Conservation (phyloP, 495 filamentous ascomycete genomes). For the Xylaria scruposa region DNA sequence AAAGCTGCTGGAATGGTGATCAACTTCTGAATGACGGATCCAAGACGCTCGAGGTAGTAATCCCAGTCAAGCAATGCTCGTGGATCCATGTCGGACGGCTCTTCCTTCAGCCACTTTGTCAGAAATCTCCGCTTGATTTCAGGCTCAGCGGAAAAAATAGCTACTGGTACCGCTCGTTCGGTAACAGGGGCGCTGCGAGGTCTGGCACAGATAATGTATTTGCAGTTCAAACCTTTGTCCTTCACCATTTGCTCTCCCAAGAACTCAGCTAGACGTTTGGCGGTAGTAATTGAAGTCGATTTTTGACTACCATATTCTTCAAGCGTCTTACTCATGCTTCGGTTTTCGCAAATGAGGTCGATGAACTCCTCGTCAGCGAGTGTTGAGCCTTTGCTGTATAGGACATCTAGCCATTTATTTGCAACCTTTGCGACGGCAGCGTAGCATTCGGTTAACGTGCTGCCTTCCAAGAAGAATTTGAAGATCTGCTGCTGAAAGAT, state of each 20-base stretch:
- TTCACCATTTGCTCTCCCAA: slow-evolving; percentile 98
- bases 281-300: slow-evolving; percentile 97
- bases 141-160: slow-evolving; percentile 94
- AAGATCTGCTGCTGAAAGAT: slow-evolving; percentile 99
- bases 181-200: slow-evolving; percentile 92
- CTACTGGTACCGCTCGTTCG: slow-evolving; percentile 90
- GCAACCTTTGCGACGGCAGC: slow-evolving; percentile 92
- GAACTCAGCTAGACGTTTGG: slow-evolving; percentile 94
- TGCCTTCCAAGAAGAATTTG: slow-evolving; percentile 96
- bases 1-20: slow-evolving; percentile 97
- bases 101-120: slow-evolving; percentile 93
- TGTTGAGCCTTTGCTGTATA: slow-evolving; percentile 83
- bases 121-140: slow-evolving; percentile 87
- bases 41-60: slow-evolving; percentile 94
- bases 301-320: slow-evolving; percentile 96
- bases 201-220: slow-evolving; percentile 93
- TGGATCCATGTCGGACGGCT: slow-evolving; percentile 91
- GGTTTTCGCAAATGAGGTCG: slow-evolving; percentile 97
- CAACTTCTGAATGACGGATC: slow-evolving; percentile 96
- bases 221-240: slow-evolving; percentile 98
- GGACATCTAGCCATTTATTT: slow-evolving; percentile 93
- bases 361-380: slow-evolving; percentile 96
- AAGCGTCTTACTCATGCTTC: slow-evolving; percentile 94
- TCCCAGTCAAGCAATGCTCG: slow-evolving; percentile 90
- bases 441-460: slow-evolving; percentile 86